Percentiles rank a stretch among this genome's conserved stretches.
These are phyloP conservation scores for Clavispora fructus DNA, from an alignment of 805 yeast species.

Conservation along the genomic window DNA sequence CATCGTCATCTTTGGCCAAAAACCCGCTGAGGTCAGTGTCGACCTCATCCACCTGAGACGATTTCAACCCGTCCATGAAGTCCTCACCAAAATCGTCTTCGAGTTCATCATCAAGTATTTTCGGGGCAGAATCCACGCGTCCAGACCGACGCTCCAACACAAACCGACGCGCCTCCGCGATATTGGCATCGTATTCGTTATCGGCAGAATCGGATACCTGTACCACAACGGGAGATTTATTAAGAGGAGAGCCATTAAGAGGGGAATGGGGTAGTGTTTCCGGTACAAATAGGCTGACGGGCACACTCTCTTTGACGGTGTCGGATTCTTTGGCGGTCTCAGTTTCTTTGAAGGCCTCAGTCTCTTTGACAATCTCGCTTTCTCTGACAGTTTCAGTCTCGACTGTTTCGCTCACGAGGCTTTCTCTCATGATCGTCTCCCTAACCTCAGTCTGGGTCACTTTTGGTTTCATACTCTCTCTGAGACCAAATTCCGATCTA, in stretches of 20 bases:
- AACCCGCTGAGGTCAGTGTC: conserved; percentile 16
- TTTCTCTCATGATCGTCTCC: no score
- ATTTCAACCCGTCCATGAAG: conserved; percentile 13
- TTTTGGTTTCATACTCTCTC: no score
- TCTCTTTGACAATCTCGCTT: not conserved
- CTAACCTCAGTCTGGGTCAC: no score
- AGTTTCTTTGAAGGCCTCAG: not conserved
- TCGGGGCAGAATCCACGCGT: not conserved
- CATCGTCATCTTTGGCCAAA: conserved; percentile 12
- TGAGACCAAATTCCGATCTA: no score
- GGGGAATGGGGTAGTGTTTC: no score
- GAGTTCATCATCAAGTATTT: conserved; percentile 6
- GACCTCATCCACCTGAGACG: conserved; percentile 12
- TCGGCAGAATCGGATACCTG: conserved; percentile 1
- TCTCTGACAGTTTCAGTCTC: not conserved
- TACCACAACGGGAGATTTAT: not conserved
- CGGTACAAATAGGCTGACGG: no score
- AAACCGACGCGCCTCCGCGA: conserved; percentile 17
- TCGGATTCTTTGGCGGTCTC: not conserved
- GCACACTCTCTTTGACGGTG: not conserved
- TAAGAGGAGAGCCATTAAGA: no score
- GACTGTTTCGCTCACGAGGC: no score
- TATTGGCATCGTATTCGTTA: conserved; percentile 6
- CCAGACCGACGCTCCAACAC: not conserved
- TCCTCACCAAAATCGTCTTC: conserved; percentile 16